These are phyloP conservation scores for Oldenlandia corymbosa DNA, from an alignment of 257 asterid genomes.

Conservation along the genomic window DNA sequence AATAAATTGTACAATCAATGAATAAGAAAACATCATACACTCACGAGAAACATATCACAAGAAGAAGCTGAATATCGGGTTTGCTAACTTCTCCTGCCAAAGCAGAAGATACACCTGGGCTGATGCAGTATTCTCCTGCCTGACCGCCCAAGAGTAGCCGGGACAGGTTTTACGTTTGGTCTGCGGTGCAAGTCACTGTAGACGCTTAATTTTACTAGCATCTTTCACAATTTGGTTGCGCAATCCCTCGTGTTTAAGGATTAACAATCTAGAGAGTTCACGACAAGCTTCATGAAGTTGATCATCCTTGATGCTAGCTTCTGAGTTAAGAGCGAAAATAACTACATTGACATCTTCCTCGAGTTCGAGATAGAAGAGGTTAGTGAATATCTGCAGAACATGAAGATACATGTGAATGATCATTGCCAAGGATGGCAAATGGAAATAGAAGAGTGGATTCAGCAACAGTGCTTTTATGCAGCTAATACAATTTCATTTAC, in stretches of 20 bases:
- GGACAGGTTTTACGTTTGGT: background rate
- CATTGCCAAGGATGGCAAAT: background rate
- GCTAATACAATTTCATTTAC: background rate
- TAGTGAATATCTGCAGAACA: conserved; percentile 57
- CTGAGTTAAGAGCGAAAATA: conserved; percentile 59
- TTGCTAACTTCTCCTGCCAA: background rate
- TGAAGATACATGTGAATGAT: background rate
- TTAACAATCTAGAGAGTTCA: conserved; percentile 32
- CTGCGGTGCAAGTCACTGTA: conserved; percentile 20
- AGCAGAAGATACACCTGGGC: background rate
- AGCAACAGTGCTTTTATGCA: background rate
- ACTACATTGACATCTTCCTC: conserved; percentile 86
- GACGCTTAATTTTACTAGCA: conserved; percentile 39
- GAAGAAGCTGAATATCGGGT: background rate
- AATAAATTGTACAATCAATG: too few relatives aligned
- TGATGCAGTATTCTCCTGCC: background rate
- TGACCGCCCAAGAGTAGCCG: background rate
- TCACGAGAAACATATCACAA: background rate
- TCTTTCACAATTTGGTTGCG: conserved; percentile 34
- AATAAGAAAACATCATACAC: too few relatives aligned
- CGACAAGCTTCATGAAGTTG: conserved; percentile 39
- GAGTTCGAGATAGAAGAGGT: conserved; percentile 57
- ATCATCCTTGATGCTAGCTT: conserved; percentile 33
- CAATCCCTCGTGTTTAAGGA: conserved; percentile 37
- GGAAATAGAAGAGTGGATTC: background rate